Base-by-base conservation (phyloP, 1,139 yeast genomes). In the Hansenula sp. region DNA sequence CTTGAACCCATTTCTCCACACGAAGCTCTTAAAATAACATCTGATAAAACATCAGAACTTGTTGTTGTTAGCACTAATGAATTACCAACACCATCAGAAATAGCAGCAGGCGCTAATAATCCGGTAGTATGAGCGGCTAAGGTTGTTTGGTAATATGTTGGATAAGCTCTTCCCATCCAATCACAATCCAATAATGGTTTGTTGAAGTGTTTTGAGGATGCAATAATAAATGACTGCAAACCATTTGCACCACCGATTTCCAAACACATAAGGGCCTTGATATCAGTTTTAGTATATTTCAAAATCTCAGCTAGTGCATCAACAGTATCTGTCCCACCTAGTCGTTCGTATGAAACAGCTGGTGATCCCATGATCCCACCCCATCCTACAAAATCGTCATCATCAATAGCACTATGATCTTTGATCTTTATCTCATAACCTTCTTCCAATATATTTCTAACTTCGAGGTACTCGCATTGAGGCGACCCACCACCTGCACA, bases 401-500 rank as follows among this genome's bases (percentile, higher is more conserved):
- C 52, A 8, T 41, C 38, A 9, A 61, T 51, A 47, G 66, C 71
- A 25, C 58, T 55, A 15, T 63, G 47, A 41, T 66, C 66, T 29
- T 66, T 57, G n/a, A 71, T 65, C 37, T 46, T 57, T 13, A 68
- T 52, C 1, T 44, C 47, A 16, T 60, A 63, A 7, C 75, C 75
- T 3, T 50, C 44, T 40, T 67, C 49, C 10, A 70, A 41, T 47
- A 59, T 50, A 36, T 65, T 61, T 40, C 70, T 57, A 5, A 60
- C 50, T 36, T 66, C 69, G 21, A 71, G 53, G 42, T 52, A 66
- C 15, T 54, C 53, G 6, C 71, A 55, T 48, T 70, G 66, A 4
- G 76, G 74, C 28, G 62, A 61, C 8, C 76, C 76, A 25, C 76
- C 76, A 13, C 76, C 76, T 6, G 74, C 76, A 53, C 72, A 67